Evolutionary conservation across 164 flowering plant species (phyloP).

Genomic region (Vitis vinifera): DNA sequence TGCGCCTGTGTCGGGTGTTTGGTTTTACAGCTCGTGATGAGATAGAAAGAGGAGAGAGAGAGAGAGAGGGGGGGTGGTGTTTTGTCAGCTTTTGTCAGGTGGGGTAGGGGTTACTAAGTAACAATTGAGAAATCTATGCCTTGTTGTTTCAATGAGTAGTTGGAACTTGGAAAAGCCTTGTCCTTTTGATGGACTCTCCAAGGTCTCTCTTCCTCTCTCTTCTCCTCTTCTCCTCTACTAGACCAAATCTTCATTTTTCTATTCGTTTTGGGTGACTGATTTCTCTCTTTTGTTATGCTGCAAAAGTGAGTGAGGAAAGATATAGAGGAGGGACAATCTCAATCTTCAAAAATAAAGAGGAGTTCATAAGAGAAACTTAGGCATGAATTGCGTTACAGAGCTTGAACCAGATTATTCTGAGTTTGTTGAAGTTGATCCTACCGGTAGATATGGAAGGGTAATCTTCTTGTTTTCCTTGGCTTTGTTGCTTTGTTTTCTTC

Average conservation of each 20-base stretch:
- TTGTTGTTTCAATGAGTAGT: constrained; percentile 26
- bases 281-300: too few species aligned
- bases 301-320: too few species aligned
- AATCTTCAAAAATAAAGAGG: too few species aligned
- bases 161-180: constrained; percentile 17
- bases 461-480: not conserved
- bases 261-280: too few species aligned
- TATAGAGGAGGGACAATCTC: too few species aligned
- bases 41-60: constrained; percentile 9
- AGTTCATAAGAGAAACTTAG: not conserved
- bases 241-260: too few species aligned
- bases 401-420: constrained; percentile 49
- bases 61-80: not conserved
- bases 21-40: constrained; percentile 28
- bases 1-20: not conserved
- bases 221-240: not conserved
- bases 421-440: constrained; percentile 94
- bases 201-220: constrained; percentile 7
- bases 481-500: not conserved
- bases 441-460: constrained; percentile 99
- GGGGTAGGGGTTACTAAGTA: not conserved
- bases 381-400: constrained; percentile 41
- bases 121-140: constrained; percentile 15
- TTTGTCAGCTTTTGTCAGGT: constrained; percentile 12
- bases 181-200: constrained; percentile 18